Conservation (phyloP, 208 protist genomes). For the Tetramitus jugosus region DNA sequence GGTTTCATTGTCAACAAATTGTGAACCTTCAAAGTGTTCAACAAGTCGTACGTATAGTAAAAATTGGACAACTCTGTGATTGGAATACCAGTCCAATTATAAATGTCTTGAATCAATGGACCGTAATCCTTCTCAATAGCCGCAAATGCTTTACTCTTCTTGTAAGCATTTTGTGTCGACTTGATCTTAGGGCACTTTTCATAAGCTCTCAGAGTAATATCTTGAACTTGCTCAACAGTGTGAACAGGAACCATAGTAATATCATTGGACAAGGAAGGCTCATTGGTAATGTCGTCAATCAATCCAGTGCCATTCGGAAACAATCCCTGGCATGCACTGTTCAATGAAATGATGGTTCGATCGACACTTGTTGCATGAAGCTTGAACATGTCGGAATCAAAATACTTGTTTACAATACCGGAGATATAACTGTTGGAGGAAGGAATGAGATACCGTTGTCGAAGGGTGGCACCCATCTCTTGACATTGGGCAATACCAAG, state of each 20-base stretch:
- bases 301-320: not conserved
- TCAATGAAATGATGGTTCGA: conserved; percentile 5
- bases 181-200: not conserved
- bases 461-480: too few relatives aligned
- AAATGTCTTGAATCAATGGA: not conserved
- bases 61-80: not conserved
- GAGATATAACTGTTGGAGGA: too few relatives aligned
- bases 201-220: not conserved
- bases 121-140: not conserved
- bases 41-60: not conserved
- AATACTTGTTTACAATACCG: too few relatives aligned
- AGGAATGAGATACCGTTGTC: too few relatives aligned
- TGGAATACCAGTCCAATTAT: not conserved
- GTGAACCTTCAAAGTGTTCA: not conserved
- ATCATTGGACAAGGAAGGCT: not conserved
- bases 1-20: not conserved
- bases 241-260: not conserved
- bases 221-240: not conserved
- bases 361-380: not conserved
- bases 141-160: not conserved
- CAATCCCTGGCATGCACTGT: not conserved
- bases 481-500: too few relatives aligned
- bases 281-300: not conserved
- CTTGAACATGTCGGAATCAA: too few relatives aligned
- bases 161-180: not conserved